Base-by-base conservation (phyloP, 208 protist genomes). In the Leishmania major region DNA sequence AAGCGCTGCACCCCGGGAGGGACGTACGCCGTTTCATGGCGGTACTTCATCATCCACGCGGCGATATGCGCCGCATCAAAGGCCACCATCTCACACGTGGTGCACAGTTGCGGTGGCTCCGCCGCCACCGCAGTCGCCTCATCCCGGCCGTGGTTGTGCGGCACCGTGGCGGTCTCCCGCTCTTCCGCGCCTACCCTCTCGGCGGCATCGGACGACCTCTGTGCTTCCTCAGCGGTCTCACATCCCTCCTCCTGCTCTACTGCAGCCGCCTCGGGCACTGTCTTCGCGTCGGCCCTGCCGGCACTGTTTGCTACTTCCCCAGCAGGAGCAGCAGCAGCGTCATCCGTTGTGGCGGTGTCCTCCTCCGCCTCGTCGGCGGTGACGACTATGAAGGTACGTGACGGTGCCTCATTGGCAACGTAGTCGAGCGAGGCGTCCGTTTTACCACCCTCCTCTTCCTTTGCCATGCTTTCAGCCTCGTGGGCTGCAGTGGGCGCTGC, bases 1-100 rank as follows among this genome's bases (percentile, higher is more conserved):
- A 89, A 94, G 87, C 17, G n/a, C 25, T n/a, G 70, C n/a, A 94
- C 85, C 43, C 90, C 91, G 35, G 75, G 43, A 15, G 92, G 90
- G 67, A 85, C 89, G 71, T 82, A 74, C 2, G 76, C 74, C n/a
- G 47, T 79, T 40, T 88, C 84, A 66, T 87, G 60, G 53, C 85
- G 87, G 67, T 81, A 88, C 74, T 81, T 80, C 49, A 77, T 7
- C 84, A 96, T 90, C 84, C 84, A 91, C 62, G 75, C 62, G 31
- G 60, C 60, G 64, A 87, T 87, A 8, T 83, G 74, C 17, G 78
- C 75, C 4, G 83, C 62, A 76, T 91, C 89, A 77, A 87, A 96
- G 10, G 87, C 80, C 69, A 93, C 67, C 70, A 82, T 85, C 19
- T 78, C 79, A 25, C 55, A 51, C 8, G 79, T 83, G 62, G 83